Base-by-base conservation (phyloP, 1,284 basidiomycete species). In the Chiua sp. region DNA sequence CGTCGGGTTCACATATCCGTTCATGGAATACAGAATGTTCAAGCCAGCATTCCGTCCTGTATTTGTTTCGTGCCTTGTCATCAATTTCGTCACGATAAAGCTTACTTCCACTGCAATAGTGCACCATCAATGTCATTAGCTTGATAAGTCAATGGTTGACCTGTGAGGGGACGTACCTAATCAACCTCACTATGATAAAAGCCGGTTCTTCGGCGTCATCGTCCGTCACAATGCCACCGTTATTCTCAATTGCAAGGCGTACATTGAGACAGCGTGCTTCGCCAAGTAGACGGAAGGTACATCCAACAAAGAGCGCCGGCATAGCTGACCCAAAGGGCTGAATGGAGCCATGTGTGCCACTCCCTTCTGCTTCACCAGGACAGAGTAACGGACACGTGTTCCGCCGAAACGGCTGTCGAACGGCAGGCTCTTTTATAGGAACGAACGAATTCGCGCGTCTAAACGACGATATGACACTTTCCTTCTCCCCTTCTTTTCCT, bases 31-130 rank as follows among this genome's bases (percentile, higher is more conserved):
- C 79, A 64, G 89, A 93, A 54, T 83, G 82, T 72, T 93, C 91
- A 0, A 93, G 77, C 91, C 91, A 93, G 67, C 90, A 93, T 70
- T 93, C 91, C 0, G 91, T 93, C 47, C 92, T 80, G 68, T 87
- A 91, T 66, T 87, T 87, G 1, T 63, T 58, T 47, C 81, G 80
- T 62, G 78, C 67, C 1, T 51, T 33, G 16, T 77, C 74, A 54
- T 86, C 82, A 6, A 72, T 66, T 65, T 90, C 87, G 26, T 81
- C 78, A 7, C 72, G 75, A 65, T 80, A 90, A 13, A 90, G 64
- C 60, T 84, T 83, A 64, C 87, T 88, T 35, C 88, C 89, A 65
- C 88, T 91, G 26, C 13, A n/a, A 30, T 3, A 22, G 26, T 15
- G 12, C n/a, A 26, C n/a, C 20, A 13, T 30, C 47, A 35, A 20